Percentiles rank a stretch among this genome's conserved stretches.
Evolutionary conservation across 306 rosid species (phyloP).

Genomic region (Medicago ruthenica): DNA sequence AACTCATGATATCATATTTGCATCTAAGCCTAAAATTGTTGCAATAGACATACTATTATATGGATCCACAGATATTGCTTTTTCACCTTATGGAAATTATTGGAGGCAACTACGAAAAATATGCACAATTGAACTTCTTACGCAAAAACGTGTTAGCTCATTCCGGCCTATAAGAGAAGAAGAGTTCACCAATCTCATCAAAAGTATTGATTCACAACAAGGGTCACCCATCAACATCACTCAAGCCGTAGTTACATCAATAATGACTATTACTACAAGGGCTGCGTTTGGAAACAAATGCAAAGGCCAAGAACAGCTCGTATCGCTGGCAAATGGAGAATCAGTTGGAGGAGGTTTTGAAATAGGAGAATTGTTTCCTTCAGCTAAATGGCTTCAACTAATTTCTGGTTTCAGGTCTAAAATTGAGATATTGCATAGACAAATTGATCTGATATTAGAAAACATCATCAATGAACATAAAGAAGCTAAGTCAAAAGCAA

Average conservation of each 20-base stretch:
- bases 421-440: slow-evolving; percentile 36
- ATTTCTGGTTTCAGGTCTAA: slow-evolving; percentile 39
- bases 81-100: slow-evolving; percentile 46
- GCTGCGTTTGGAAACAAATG: slow-evolving; percentile 37
- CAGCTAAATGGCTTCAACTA: slow-evolving; percentile 40
- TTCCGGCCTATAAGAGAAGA: slow-evolving; percentile 46
- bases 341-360: slow-evolving; percentile 33
- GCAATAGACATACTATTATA: slow-evolving; percentile 5
- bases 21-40: slow-evolving; percentile 43
- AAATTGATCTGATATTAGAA: slow-evolving; percentile 28
- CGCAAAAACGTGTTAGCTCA: slow-evolving; percentile 36
- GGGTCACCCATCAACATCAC: slow-evolving; percentile 45
- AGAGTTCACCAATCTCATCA: slow-evolving; percentile 30
- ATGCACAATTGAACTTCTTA: slow-evolving; percentile 44
- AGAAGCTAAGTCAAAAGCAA: slow-evolving; percentile 4
- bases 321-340: background rate
- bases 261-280: slow-evolving; percentile 10
- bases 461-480: slow-evolving; percentile 37
- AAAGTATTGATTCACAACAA: slow-evolving; percentile 7
- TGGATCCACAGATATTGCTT: background rate
- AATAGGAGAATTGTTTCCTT: slow-evolving; percentile 51
- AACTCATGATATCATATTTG: slow-evolving; percentile 43
- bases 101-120: slow-evolving; percentile 42
- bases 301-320: slow-evolving; percentile 40
- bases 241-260: background rate